Base-by-base conservation (phyloP, 1,284 basidiomycete species). In the Athelia sp. region DNA sequence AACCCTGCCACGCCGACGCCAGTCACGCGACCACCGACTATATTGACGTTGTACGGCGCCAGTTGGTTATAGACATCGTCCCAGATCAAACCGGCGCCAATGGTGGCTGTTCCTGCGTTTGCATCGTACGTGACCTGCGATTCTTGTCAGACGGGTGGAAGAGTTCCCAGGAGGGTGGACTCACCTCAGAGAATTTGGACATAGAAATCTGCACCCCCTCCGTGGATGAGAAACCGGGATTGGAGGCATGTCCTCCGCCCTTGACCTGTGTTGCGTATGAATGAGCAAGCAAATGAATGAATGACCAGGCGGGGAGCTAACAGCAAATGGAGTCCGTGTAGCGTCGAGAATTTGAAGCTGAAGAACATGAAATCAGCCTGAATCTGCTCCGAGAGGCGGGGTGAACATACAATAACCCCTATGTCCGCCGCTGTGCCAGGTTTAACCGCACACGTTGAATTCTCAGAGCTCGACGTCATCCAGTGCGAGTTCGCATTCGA, bases 1-100 rank as follows among this genome's bases (percentile, higher is more conserved):
- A 78, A 75, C 1, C 79, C 79, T 11, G 74, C 76, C 2, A 81
- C 74, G 15, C 81, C 79, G 10, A 81, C 72, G 15, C 80, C 77
- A 1, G 69, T 52, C 0, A 75, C 72, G 3, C 79, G 64, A 17
- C 76, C 79, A 9, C 80, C 81, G 1, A 80, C 69, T 10, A 82
- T 78, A 42, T 71, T 81, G 4, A 76, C 68, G 3, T 64, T 63
- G 40, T 69, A 51, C 0, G 71, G 70, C 4, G 68, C 73, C 1
- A 84, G 66, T 2, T 65, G 68, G 4, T 58, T 62, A 49, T 83
- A 84, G 2, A 82, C 80, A 34, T 77, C 71, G 50, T 82, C 79
- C 79, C 81, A 84, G 4, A 74, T 62, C 8, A 78, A 55, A 6
- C 81, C 81, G 2, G 78, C 60, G 0, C 81, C 82, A 18, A 82